Conservation (phyloP, 495 filamentous ascomycete genomes). For the Cairneyella variabilis region DNA sequence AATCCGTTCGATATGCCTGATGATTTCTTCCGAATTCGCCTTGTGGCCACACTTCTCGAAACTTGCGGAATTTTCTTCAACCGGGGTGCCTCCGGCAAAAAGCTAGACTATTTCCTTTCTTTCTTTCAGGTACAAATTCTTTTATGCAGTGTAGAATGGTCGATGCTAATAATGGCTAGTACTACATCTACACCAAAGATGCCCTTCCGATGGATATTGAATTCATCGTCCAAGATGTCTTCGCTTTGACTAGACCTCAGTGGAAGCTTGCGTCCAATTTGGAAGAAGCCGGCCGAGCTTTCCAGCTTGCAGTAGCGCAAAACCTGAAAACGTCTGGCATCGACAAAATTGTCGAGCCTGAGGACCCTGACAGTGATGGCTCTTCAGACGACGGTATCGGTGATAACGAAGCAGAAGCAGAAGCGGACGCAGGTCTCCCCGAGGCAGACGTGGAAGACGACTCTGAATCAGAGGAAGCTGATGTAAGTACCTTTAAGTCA, state of each 20-base stretch:
- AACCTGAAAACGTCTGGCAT: slow-evolving; percentile 77
- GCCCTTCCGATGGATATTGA: slow-evolving; percentile 94
- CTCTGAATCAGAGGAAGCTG: slow-evolving; percentile 37
- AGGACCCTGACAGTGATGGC: slow-evolving; percentile 61
- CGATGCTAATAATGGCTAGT: slow-evolving; percentile 42
- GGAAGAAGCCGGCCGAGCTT: slow-evolving; percentile 79
- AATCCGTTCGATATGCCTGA: slow-evolving; percentile 82
- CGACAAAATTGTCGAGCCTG: slow-evolving; percentile 60
- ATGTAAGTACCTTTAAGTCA: slow-evolving; percentile 10
- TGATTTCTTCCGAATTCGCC: slow-evolving; percentile 91
- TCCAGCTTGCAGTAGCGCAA: slow-evolving; percentile 81
- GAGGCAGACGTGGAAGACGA: slow-evolving; percentile 43
- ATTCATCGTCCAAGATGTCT: slow-evolving; percentile 94
- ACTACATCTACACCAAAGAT: slow-evolving; percentile 94
- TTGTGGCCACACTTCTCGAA: slow-evolving; percentile 86
- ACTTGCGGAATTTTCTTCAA: slow-evolving; percentile 97
- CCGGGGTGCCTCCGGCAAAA: slow-evolving; percentile 88
- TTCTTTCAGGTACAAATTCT: slow-evolving; percentile 70
- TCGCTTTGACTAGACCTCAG: slow-evolving; percentile 74
- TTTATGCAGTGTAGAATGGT: background rate
- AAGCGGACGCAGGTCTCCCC: slow-evolving; percentile 38
- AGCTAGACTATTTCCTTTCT: slow-evolving; percentile 95
- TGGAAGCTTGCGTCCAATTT: slow-evolving; percentile 81
- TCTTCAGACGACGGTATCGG: slow-evolving; percentile 62
- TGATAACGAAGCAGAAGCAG: slow-evolving; percentile 47